Conservation (phyloP, 805 yeast species). For the Scheffersomyces stipitis region DNA sequence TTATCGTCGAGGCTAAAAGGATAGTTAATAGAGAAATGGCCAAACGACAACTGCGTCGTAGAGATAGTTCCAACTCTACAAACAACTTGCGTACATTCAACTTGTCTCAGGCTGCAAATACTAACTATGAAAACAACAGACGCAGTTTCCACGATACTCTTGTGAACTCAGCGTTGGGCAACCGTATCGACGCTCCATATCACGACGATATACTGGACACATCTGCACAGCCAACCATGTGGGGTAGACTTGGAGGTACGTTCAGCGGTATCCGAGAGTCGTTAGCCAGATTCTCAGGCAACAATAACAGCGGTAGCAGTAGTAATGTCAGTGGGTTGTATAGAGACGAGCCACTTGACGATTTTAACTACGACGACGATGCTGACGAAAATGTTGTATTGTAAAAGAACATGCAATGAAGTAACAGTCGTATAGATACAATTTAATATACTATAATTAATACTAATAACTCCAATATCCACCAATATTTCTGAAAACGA, state of each 20-base stretch:
- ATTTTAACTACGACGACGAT: slow-evolving; percentile 34
- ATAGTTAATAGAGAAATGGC: slow-evolving; percentile 34
- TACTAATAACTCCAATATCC: too few relatives aligned
- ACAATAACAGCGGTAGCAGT: slow-evolving; percentile 20
- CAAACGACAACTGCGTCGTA: slow-evolving; percentile 20
- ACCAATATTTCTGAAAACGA: too few relatives aligned
- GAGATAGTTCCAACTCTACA: slow-evolving; percentile 4
- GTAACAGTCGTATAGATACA: too few relatives aligned
- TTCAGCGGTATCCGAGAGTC: slow-evolving; percentile 5
- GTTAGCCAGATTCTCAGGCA: neutral
- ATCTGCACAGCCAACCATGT: slow-evolving; percentile 10
- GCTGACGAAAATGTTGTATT: slow-evolving; percentile 32
- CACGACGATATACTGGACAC: slow-evolving; percentile 9
- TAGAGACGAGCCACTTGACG: slow-evolving; percentile 30
- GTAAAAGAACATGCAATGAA: slow-evolving; percentile 10
- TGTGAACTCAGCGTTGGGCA: slow-evolving; percentile 7
- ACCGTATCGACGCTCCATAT: slow-evolving; percentile 19
- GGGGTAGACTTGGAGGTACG: slow-evolving; percentile 28
- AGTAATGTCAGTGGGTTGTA: slow-evolving; percentile 16
- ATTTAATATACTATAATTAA: too few relatives aligned
- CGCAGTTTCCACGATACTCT: slow-evolving; percentile 22
- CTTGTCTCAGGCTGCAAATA: slow-evolving; percentile 22
- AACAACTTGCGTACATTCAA: slow-evolving; percentile 27
- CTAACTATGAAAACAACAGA: slow-evolving; percentile 29
- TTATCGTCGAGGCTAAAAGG: slow-evolving; percentile 44